Conservation (phyloP, 495 filamentous ascomycete species). For the Neurospora sp. region DNA sequence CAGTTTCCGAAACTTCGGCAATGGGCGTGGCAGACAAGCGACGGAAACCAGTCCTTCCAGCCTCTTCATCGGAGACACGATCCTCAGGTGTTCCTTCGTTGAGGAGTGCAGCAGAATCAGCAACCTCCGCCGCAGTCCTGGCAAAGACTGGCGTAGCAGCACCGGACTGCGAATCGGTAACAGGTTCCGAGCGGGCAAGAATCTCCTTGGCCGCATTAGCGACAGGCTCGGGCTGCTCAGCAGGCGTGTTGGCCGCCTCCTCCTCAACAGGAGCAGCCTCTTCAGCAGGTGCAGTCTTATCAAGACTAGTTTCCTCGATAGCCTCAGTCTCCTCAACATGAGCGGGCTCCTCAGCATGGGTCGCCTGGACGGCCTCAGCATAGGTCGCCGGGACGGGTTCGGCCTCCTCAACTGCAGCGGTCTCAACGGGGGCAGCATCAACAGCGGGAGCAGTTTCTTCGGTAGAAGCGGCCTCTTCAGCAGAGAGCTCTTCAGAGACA, state of each 20-base stretch:
- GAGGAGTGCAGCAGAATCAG: constrained; percentile 30
- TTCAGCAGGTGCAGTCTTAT: background rate
- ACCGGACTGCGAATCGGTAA: constrained; percentile 8
- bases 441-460: background rate
- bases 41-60: constrained; percentile 19
- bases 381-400: background rate
- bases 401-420: background rate
- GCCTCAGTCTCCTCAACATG: background rate
- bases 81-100: constrained; percentile 22
- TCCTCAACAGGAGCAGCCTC: background rate
- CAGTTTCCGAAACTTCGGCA: constrained; percentile 24
- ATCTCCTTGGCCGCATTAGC: constrained; percentile 1
- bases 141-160: constrained; percentile 14
- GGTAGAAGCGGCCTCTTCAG: background rate
- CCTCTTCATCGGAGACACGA: constrained; percentile 18
- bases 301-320: background rate
- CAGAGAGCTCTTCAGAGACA: background rate
- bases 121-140: constrained; percentile 28
- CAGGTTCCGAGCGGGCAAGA: background rate
- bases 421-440: background rate
- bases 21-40: constrained; percentile 25
- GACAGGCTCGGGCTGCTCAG: background rate
- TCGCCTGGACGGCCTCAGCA: background rate
- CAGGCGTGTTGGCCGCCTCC: background rate
- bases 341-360: background rate